A percentile compares a stretch with the other conserved stretches of the same genome.
Evolutionary conservation across 2,329 filamentous ascomycete species (phyloP).

Genomic region (Colletotrichum simmondsii): DNA sequence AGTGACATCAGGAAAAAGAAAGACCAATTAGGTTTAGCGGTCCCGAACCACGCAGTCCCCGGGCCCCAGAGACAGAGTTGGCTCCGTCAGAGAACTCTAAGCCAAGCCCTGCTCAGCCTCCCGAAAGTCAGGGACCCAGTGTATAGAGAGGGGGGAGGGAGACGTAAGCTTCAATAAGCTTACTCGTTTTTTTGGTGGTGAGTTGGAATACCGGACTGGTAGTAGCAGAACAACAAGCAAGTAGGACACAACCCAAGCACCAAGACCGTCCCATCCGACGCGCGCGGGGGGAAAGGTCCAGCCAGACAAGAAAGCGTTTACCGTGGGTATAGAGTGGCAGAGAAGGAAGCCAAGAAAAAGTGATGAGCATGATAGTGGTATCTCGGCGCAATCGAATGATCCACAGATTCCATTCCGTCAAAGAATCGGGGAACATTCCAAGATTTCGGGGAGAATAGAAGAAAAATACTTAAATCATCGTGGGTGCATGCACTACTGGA

Average conservation of each 20-base stretch:
- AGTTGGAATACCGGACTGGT: background rate
- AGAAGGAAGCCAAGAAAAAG: background rate
- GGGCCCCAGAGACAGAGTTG: background rate
- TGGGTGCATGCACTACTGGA: background rate
- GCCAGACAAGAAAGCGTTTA: background rate
- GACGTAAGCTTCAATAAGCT: conserved; percentile 34
- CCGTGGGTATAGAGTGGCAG: background rate
- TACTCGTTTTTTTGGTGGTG: conserved; percentile 4
- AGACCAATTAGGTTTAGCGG: conserved; percentile 5
- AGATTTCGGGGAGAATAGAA: background rate
- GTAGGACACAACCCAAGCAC: background rate
- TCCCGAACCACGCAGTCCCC: background rate
- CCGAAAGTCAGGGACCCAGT: background rate
- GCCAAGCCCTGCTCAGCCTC: conserved; percentile 26
- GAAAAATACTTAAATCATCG: background rate
- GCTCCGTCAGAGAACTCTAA: conserved; percentile 19
- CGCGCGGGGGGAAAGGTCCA: background rate
- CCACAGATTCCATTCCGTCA: background rate
- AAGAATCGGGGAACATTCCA: background rate
- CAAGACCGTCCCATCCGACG: conserved; percentile 6
- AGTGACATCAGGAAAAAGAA: conserved; percentile 4
- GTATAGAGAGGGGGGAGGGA: conserved; percentile 8
- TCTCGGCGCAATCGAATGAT: conserved; percentile 4
- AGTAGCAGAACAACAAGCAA: background rate
- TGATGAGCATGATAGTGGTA: conserved; percentile 1